These are phyloP conservation scores for Cyberlindnera bimundalis DNA, from an alignment of 805 yeast species.

Conservation along the genomic window DNA sequence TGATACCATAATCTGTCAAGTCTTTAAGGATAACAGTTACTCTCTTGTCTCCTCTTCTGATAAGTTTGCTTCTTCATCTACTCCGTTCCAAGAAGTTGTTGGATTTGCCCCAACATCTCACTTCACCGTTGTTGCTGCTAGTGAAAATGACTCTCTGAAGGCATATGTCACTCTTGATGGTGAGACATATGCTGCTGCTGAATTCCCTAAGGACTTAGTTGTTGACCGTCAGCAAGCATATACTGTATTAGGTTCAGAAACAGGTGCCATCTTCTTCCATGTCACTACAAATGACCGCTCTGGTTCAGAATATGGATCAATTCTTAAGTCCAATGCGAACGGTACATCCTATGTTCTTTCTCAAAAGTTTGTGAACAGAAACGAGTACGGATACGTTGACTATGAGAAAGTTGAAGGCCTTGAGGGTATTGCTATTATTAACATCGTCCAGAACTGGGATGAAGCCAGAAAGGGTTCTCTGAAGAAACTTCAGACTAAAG, in stretches of 20 bases:
- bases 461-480: conserved; percentile 40
- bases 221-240: conserved; percentile 68
- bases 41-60: conserved; percentile 30
- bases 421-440: conserved; percentile 80
- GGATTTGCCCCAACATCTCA: conserved; percentile 74
- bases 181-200: conserved; percentile 66
- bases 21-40: conserved; percentile 29
- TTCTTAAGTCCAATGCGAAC: conserved; percentile 84
- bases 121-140: conserved; percentile 68
- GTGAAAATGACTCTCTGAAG: conserved; percentile 47
- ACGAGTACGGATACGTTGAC: conserved; percentile 74
- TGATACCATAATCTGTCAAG: conserved; percentile 63
- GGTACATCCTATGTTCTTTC: conserved; percentile 83
- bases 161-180: conserved; percentile 86
- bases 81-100: conserved; percentile 53
- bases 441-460: conserved; percentile 57
- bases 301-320: conserved; percentile 66
- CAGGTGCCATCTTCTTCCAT: conserved; percentile 76
- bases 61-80: conserved; percentile 27
- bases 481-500: conserved; percentile 64
- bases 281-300: conserved; percentile 58
- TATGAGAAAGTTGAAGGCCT: conserved; percentile 78
- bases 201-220: conserved; percentile 64
- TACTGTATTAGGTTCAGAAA: conserved; percentile 73
- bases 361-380: conserved; percentile 73